Base-by-base conservation (phyloP, 441 rosid genomes). In the Bruguiera hainesii region DNA sequence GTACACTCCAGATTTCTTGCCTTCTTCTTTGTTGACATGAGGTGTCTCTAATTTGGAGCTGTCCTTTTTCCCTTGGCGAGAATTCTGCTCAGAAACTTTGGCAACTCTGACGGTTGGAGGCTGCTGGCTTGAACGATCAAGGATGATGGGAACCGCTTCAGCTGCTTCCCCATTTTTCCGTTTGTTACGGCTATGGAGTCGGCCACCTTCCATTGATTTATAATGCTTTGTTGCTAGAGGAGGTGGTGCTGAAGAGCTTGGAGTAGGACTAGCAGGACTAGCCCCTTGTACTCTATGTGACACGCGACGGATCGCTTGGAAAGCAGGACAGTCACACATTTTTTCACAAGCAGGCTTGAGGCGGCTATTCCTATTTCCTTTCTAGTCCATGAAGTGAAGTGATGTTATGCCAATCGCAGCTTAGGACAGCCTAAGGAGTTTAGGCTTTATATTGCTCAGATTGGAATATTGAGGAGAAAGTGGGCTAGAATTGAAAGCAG, bases 381-480 rank as follows among this genome's bases (percentile, higher is more conserved):
- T 42, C 64, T 71, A 70, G 68, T 76, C 80, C 86, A 78, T 74
- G 68, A 56, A 64, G 3, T 8, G 11, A 35, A 69, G 0, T 42
- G 11, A n/a, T 10, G 15, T 2, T 23, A 5, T 20, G 58, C 16
- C 51, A 28, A 65, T 16, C 20, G 71, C 53, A 26, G 33, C 18
- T 25, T 7, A 23, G 16, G 19, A 63, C 3, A 15, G 28, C 4
- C 57, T 19, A 13, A 23, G 28, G 58, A 53, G 15, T 10, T 20
- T 26, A 26, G 28, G 18, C 23, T 53, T 53, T 23, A 53, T 53
- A 53, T 15, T 23, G 58, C 0, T 15, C 23, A 13, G 28, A n/a
- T 9, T 23, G 29, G 29, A 21, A 53, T 10, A 53, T 13, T 29
- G 57, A 55, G 11, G n/a, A 20, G 66, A 39, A 53, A 53, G 28